Conservation (phyloP, 1,284 basidiomycete species). For the Cystobasidium pallidum region DNA sequence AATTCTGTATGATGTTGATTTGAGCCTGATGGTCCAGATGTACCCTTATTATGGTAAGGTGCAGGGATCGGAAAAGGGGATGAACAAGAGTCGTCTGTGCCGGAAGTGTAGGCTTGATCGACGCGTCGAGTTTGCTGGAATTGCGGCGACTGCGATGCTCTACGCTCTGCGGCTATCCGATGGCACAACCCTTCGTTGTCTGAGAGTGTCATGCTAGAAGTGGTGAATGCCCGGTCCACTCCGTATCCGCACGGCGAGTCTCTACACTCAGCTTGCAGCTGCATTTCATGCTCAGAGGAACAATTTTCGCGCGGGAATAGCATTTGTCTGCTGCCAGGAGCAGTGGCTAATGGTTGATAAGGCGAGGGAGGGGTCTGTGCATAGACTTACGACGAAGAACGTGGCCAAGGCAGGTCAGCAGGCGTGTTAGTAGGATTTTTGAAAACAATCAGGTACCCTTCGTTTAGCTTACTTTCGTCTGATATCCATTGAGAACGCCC, state of each 20-base stretch:
- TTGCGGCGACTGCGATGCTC: not conserved
- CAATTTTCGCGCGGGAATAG: not conserved
- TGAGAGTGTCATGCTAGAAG: not conserved
- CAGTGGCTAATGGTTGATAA: not conserved
- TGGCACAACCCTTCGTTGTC: not conserved
- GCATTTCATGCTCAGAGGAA: not conserved
- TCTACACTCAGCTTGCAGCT: not conserved
- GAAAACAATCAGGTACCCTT: not conserved
- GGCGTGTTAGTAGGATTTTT: not conserved
- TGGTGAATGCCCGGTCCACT: too few relatives aligned
- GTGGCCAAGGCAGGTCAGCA: not conserved
- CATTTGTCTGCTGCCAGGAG: not conserved
- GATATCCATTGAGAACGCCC: constrained; percentile 14
- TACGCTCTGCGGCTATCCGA: not conserved
- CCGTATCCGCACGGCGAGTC: not conserved
- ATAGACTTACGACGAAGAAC: not conserved
- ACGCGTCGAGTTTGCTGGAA: not conserved
- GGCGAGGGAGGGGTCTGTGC: not conserved
- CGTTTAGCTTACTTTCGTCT: constrained; percentile 18
- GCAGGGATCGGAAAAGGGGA: too few relatives aligned
- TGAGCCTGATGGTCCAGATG: not conserved
- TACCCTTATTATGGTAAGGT: too few relatives aligned
- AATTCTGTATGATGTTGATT: not conserved
- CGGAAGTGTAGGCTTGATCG: not conserved
- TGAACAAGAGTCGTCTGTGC: not conserved